Conservation (phyloP, 2,329 filamentous ascomycete species). For the Bimuria novae-zelandiae region DNA sequence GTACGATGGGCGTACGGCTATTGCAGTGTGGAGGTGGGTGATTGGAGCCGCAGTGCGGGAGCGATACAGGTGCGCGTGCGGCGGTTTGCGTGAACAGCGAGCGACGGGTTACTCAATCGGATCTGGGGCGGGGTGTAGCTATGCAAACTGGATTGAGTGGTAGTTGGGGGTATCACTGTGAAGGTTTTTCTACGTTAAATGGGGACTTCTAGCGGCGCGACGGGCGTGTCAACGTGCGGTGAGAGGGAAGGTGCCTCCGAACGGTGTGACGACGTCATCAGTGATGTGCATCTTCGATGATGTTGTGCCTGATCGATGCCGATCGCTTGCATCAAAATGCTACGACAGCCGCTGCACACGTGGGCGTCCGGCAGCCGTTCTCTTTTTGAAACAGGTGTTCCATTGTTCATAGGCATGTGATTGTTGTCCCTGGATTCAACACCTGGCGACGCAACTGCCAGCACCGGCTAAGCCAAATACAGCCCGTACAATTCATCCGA, state of each 20-base stretch:
- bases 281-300: background rate
- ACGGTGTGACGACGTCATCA: constrained; percentile 8
- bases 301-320: constrained; percentile 8
- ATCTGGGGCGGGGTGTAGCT: background rate
- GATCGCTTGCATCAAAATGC: background rate
- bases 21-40: background rate
- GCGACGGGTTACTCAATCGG: background rate
- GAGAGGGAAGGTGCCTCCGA: constrained; percentile 6
- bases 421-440: too few species aligned
- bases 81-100: background rate
- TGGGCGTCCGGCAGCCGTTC: too few species aligned
- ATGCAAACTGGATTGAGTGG: background rate
- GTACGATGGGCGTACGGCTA: constrained; percentile 1
- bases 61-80: background rate
- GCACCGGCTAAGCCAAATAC: too few species aligned
- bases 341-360: background rate
- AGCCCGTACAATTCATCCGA: too few species aligned
- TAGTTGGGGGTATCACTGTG: constrained; percentile 1
- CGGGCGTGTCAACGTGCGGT: constrained; percentile 2
- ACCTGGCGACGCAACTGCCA: too few species aligned
- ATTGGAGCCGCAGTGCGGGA: background rate
- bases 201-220: background rate
- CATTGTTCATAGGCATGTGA: too few species aligned
- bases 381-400: too few species aligned
- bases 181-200: background rate